Percentiles rank a stretch among this genome's conserved stretches.
Conservation (phyloP, 2,329 filamentous ascomycete species). For the Trematosphaeria pertusa region DNA sequence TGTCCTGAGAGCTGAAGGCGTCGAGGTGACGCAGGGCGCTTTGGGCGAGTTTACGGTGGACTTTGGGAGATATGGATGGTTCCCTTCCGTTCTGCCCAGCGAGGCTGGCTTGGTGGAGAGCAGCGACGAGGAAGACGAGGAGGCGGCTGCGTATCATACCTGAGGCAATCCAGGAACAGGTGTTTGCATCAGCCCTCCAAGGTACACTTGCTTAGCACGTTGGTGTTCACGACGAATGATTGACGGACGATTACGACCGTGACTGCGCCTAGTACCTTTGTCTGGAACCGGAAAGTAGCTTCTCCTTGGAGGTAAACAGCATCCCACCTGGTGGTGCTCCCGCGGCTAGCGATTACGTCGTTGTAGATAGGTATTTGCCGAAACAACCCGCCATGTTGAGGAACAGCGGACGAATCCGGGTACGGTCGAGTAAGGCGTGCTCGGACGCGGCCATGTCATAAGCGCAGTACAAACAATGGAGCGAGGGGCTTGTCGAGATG, state of each 20-base stretch:
- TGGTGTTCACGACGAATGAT: not conserved
- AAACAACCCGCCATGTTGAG: constrained; percentile 11
- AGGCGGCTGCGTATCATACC: constrained; percentile 41
- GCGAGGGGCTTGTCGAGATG: constrained; percentile 26
- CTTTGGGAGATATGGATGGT: constrained; percentile 58
- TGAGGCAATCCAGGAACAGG: constrained; percentile 24
- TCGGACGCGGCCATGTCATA: constrained; percentile 23
- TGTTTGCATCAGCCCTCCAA: constrained; percentile 9
- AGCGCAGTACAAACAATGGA: constrained; percentile 19
- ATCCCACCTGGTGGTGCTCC: not conserved
- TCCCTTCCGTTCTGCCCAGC: constrained; percentile 58
- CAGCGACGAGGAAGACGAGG: constrained; percentile 41
- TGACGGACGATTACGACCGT: too few species aligned
- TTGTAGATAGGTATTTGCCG: constrained; percentile 10
- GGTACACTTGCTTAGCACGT: constrained; percentile 9
- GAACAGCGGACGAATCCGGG: constrained; percentile 29
- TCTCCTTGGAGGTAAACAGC: not conserved
- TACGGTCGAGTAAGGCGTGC: constrained; percentile 35
- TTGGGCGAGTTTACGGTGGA: constrained; percentile 59
- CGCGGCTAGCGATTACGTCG: constrained; percentile 3
- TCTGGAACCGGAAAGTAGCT: not conserved
- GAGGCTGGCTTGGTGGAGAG: constrained; percentile 48
- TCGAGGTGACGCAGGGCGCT: constrained; percentile 53
- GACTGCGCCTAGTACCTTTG: too few species aligned
- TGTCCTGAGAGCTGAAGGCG: constrained; percentile 55